phyloP scores from a whole-genome alignment of 306 rosid genomes.

The Arachis stenosperma region DNA sequence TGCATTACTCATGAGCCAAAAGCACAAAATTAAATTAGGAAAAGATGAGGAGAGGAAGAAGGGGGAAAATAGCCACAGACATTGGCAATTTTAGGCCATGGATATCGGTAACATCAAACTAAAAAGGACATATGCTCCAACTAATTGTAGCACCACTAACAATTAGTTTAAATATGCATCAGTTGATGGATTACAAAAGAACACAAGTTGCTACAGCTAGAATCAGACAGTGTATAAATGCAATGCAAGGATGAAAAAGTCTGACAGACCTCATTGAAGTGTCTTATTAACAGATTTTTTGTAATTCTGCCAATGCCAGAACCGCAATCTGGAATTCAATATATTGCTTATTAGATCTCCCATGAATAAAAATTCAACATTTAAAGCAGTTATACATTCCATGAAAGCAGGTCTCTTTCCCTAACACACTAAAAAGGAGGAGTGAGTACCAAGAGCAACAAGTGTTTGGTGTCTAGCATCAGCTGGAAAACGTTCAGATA shows the following conservation, averaged over 20 bases:
- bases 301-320: constrained; percentile 96
- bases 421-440: not conserved
- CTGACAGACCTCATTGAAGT: constrained; percentile 83
- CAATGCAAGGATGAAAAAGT: constrained; percentile 25
- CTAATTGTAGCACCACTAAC: constrained; percentile 14
- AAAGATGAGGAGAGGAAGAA: not conserved
- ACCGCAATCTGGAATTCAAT: constrained; percentile 82
- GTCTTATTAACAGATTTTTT: constrained; percentile 78
- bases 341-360: constrained; percentile 24
- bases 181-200: constrained; percentile 5
- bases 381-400: not conserved
- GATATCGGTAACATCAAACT: not conserved
- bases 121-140: not conserved
- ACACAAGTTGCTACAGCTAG: not conserved
- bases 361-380: constrained; percentile 10
- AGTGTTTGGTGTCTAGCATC: constrained; percentile 55
- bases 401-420: constrained; percentile 9
- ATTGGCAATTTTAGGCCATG: constrained; percentile 13
- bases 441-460: constrained; percentile 74
- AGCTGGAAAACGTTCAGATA: constrained; percentile 59
- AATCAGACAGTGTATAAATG: not conserved
- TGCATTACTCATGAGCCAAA: constrained; percentile 15
- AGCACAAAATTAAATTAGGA: not conserved
- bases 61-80: not conserved
- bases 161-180: constrained; percentile 17